These are phyloP conservation scores for Parachaetomium inaequale DNA, from an alignment of 495 filamentous ascomycete genomes.

Conservation along the genomic window DNA sequence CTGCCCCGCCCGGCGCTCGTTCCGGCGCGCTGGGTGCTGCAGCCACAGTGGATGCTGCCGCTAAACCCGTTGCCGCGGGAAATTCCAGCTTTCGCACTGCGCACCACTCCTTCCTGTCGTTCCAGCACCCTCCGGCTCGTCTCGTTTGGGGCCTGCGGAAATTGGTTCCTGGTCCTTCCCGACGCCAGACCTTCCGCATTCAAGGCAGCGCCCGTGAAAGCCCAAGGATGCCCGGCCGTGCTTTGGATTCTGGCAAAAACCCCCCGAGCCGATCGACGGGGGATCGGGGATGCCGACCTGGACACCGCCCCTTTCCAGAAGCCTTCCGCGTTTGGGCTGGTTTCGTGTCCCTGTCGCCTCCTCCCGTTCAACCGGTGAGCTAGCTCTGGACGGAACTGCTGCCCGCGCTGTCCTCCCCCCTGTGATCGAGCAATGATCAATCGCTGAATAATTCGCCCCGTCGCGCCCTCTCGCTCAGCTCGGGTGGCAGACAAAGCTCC, in stretches of 20 bases:
- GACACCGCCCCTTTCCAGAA: conserved; percentile 15
- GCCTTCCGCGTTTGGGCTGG: conserved; percentile 12
- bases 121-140: conserved; percentile 3
- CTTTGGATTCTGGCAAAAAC: background rate
- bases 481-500: background rate
- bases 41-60: conserved; percentile 12
- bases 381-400: background rate
- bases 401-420: background rate
- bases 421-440: background rate
- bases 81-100: too few species aligned
- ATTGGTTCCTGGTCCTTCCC: background rate
- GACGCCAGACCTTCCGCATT: conserved; percentile 2
- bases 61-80: too few species aligned
- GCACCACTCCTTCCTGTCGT: background rate
- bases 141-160: conserved; percentile 5
- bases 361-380: background rate
- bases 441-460: background rate
- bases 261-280: conserved; percentile 8
- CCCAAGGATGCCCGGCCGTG: background rate
- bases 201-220: background rate
- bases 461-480: background rate
- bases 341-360: conserved; percentile 17
- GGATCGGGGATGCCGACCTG: conserved; percentile 5
- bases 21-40: conserved; percentile 17
- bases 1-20: conserved; percentile 15